A percentile compares a stretch with the other conserved stretches of the same genome.
phyloP scores from a whole-genome alignment of 2,329 filamentous ascomycete genomes.

The Fusarium denticulatum region DNA sequence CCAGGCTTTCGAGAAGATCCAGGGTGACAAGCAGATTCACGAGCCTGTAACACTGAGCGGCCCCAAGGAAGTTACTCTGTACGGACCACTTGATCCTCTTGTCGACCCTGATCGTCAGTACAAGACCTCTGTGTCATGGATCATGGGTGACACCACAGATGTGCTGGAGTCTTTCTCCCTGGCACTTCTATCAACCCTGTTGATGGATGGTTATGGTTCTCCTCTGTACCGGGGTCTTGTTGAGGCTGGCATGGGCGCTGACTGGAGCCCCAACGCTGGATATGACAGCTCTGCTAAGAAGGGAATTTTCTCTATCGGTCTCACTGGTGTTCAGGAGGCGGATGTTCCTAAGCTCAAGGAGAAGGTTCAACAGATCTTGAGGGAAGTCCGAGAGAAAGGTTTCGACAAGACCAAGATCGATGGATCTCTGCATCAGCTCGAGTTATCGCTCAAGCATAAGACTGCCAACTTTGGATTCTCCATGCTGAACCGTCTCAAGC shows the following conservation, averaged over 20 bases:
- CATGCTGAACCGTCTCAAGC: slow-evolving; percentile 86
- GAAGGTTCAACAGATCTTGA: slow-evolving; percentile 77
- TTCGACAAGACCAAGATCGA: slow-evolving; percentile 93
- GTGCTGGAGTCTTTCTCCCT: slow-evolving; percentile 90
- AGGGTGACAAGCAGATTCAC: slow-evolving; percentile 78
- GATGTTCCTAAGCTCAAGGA: slow-evolving; percentile 82
- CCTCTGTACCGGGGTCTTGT: slow-evolving; percentile 90
- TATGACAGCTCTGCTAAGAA: slow-evolving; percentile 82
- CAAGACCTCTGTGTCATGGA: slow-evolving; percentile 95
- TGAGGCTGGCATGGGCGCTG: slow-evolving; percentile 87
- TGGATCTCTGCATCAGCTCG: slow-evolving; percentile 91
- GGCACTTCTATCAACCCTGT: slow-evolving; percentile 80
- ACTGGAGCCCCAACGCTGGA: slow-evolving; percentile 94
- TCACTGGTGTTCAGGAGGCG: slow-evolving; percentile 86
- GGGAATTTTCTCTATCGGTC: slow-evolving; percentile 88
- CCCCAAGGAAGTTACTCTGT: slow-evolving; percentile 74
- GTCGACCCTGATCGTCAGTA: slow-evolving; percentile 86
- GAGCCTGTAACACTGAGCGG: slow-evolving; percentile 77
- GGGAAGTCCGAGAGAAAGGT: slow-evolving; percentile 75
- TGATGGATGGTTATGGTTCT: slow-evolving; percentile 95
- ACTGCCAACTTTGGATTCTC: slow-evolving; percentile 94
- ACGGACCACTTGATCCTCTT: slow-evolving; percentile 87
- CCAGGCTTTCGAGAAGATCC: slow-evolving; percentile 75
- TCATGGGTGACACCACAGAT: slow-evolving; percentile 84
- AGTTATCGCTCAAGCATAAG: slow-evolving; percentile 94